These are phyloP conservation scores for Globisporangium spinosum DNA, from an alignment of 352 stramenopile genomes.

Conservation along the genomic window DNA sequence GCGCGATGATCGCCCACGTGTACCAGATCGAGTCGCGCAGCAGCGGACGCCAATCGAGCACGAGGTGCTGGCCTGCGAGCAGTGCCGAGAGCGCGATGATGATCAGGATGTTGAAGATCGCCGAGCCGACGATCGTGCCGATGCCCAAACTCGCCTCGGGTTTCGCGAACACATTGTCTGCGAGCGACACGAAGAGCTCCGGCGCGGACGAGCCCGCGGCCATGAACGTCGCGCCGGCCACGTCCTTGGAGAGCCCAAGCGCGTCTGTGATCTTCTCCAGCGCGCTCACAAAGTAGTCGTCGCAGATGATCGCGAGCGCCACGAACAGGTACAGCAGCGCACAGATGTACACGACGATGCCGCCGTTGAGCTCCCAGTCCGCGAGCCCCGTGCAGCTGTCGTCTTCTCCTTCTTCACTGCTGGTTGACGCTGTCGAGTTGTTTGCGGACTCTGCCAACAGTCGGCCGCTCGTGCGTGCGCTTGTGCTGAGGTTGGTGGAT, in stretches of 20 bases:
- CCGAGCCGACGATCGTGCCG: constrained; percentile 83
- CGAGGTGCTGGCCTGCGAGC: constrained; percentile 53
- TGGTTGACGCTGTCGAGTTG: background rate
- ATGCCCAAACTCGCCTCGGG: constrained; percentile 61
- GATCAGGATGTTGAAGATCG: constrained; percentile 87
- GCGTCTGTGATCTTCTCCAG: constrained; percentile 75
- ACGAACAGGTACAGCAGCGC: constrained; percentile 78
- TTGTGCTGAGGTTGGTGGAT: background rate
- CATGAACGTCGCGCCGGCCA: constrained; percentile 84
- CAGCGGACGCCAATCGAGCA: constrained; percentile 73
- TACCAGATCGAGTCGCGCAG: constrained; percentile 84
- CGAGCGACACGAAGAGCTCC: constrained; percentile 76
- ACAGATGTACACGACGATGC: constrained; percentile 59
- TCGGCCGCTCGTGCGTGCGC: background rate
- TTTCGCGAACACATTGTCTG: constrained; percentile 76
- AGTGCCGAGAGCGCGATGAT: constrained; percentile 82
- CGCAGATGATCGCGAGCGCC: constrained; percentile 83
- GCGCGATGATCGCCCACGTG: constrained; percentile 46
- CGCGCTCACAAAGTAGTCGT: constrained; percentile 85
- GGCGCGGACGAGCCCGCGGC: constrained; percentile 76
- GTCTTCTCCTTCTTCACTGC: constrained; percentile 17
- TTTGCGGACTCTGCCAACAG: constrained; percentile 21
- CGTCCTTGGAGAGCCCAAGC: constrained; percentile 61
- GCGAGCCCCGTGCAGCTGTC: constrained; percentile 30
- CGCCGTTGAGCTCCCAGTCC: constrained; percentile 52